A percentile compares a stretch with the other conserved stretches of the same genome.
These are phyloP conservation scores for Umbelopsis sp. DNA, from an alignment of 192 early-diverging fungal species.

Conservation along the genomic window DNA sequence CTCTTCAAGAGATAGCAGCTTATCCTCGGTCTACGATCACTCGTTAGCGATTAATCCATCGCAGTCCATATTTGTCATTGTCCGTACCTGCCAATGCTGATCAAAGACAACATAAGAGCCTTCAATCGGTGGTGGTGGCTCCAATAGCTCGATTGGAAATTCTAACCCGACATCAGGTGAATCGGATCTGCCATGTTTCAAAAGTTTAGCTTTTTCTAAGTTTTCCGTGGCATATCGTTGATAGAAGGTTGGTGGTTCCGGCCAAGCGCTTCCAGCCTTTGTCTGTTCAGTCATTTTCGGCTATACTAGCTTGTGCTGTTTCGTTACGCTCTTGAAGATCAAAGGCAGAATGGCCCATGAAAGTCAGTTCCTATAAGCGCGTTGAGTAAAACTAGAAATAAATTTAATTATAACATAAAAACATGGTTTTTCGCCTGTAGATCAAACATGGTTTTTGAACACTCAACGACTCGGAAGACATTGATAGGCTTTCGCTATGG, in stretches of 20 bases:
- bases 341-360: no score
- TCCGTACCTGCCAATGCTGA: slow-evolving; percentile 66
- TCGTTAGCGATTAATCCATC: neutral
- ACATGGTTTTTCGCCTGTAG: no score
- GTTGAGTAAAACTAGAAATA: no score
- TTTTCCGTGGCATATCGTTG: slow-evolving; percentile 67
- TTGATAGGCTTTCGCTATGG: no score
- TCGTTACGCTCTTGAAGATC: neutral
- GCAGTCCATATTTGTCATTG: neutral
- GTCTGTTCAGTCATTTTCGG: slow-evolving; percentile 30
- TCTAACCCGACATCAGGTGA: slow-evolving; percentile 30
- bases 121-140: slow-evolving; percentile 59
- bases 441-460: no score
- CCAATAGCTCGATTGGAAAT: slow-evolving; percentile 48
- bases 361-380: no score
- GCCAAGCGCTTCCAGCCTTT: slow-evolving; percentile 51
- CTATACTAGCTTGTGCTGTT: neutral
- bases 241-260: slow-evolving; percentile 71
- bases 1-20: slow-evolving; percentile 59
- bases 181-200: neutral
- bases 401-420: no score
- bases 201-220: slow-evolving; percentile 39
- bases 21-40: slow-evolving; percentile 49
- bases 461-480: no score
- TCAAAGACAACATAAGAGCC: slow-evolving; percentile 67